phyloP scores from a whole-genome alignment of 345 rosid species.

The Eucalyptus erythrocorys region DNA sequence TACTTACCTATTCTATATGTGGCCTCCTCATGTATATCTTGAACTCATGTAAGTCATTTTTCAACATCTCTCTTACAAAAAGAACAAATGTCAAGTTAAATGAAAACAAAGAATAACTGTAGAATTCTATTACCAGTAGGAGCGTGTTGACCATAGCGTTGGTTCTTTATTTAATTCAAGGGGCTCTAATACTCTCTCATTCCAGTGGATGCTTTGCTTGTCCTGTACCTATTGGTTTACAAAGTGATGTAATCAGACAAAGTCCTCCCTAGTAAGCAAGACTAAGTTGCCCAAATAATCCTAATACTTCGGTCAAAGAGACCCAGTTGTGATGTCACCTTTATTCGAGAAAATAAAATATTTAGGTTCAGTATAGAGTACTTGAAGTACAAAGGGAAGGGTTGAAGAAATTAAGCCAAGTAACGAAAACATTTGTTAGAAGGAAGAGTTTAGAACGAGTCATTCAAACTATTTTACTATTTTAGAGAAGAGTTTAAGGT shows the following conservation, averaged over 20 bases:
- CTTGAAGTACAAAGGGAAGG: neutral
- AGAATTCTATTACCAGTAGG: neutral
- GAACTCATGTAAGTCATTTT: neutral
- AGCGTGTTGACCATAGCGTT: neutral
- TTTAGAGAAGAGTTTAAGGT: neutral
- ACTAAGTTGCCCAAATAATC: neutral
- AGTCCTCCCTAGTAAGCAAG: neutral
- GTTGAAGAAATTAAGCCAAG: neutral
- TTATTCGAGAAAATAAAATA: neutral
- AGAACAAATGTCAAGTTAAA: neutral
- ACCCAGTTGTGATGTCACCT: neutral
- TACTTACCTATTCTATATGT: neutral
- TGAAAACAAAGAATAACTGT: neutral
- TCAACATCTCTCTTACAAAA: neutral
- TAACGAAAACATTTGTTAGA: neutral
- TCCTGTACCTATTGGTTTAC: neutral
- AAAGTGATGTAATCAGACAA: neutral
- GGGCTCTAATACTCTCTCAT: neutral
- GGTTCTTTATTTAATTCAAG: neutral
- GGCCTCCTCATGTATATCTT: neutral
- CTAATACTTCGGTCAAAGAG: neutral
- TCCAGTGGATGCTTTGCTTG: neutral
- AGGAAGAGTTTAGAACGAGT: neutral
- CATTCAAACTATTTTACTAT: neutral
- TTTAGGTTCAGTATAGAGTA: neutral